Conservation (phyloP, 345 rosid species). For the Erucastrum elatum region DNA sequence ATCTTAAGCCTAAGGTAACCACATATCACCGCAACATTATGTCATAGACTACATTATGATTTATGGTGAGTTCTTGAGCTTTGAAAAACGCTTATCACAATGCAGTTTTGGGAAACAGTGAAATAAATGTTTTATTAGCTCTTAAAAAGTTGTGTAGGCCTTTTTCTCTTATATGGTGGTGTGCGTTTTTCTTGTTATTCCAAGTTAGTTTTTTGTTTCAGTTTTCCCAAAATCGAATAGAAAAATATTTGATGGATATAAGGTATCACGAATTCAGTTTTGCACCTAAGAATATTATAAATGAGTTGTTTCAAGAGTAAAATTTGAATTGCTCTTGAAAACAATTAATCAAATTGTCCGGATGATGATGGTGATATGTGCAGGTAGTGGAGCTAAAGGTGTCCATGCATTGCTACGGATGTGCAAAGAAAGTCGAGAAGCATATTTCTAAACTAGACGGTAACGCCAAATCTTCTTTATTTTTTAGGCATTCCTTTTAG, state of each 20-base stretch:
- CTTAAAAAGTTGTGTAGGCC: slow-evolving; percentile 24
- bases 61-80: slow-evolving; percentile 28
- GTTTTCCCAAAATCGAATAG: slow-evolving; percentile 7
- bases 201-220: not conserved
- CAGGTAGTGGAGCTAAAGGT: slow-evolving; percentile 84
- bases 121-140: slow-evolving; percentile 25
- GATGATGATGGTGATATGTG: slow-evolving; percentile 36
- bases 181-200: slow-evolving; percentile 35
- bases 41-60: not conserved
- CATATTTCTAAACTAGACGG: slow-evolving; percentile 87
- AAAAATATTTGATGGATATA: not conserved
- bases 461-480: slow-evolving; percentile 40
- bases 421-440: slow-evolving; percentile 88
- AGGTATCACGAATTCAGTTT: not conserved
- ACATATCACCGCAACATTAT: not conserved
- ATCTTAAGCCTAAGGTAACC: slow-evolving; percentile 80
- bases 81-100: slow-evolving; percentile 28
- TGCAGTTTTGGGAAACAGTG: slow-evolving; percentile 19
- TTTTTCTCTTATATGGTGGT: slow-evolving; percentile 10
- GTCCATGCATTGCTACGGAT: slow-evolving; percentile 91
- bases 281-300: not conserved
- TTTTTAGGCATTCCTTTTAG: slow-evolving; percentile 17
- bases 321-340: not conserved
- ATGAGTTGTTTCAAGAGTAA: not conserved
- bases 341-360: not conserved